phyloP scores from a whole-genome alignment of 2,329 filamentous ascomycete species.

The Immersiporthe knoxdaviesiana region DNA sequence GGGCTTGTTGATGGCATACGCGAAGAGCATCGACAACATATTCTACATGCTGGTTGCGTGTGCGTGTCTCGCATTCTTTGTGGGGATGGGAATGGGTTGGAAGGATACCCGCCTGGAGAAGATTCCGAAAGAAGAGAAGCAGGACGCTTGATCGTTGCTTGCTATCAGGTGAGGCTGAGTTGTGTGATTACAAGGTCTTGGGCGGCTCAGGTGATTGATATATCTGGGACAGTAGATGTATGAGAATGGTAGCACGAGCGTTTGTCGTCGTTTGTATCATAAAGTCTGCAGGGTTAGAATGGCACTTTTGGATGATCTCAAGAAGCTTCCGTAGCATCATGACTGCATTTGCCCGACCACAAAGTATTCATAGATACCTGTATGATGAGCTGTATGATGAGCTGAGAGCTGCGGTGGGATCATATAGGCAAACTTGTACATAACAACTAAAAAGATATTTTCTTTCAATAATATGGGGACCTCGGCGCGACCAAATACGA shows the following conservation, averaged over 20 bases:
- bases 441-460: too few species aligned
- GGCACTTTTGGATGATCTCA: not conserved
- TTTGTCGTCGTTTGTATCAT: not conserved
- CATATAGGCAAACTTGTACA: too few species aligned
- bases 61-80: not conserved
- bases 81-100: not conserved
- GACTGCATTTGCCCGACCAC: too few species aligned
- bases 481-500: too few species aligned
- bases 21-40: conserved; percentile 17
- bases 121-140: not conserved
- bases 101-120: not conserved
- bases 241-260: not conserved
- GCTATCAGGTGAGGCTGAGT: not conserved
- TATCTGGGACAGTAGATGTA: not conserved
- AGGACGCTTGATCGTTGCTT: not conserved
- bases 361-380: too few species aligned
- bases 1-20: conserved; percentile 18
- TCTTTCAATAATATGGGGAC: too few species aligned
- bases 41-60: conserved; percentile 14
- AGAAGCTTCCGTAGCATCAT: too few species aligned
- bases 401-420: too few species aligned
- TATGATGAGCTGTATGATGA: too few species aligned
- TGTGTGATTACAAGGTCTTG: not conserved
- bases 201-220: not conserved
- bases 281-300: not conserved